These are phyloP conservation scores for Arxiozyma telluris DNA, from an alignment of 1,139 yeast species.

Conservation along the genomic window DNA sequence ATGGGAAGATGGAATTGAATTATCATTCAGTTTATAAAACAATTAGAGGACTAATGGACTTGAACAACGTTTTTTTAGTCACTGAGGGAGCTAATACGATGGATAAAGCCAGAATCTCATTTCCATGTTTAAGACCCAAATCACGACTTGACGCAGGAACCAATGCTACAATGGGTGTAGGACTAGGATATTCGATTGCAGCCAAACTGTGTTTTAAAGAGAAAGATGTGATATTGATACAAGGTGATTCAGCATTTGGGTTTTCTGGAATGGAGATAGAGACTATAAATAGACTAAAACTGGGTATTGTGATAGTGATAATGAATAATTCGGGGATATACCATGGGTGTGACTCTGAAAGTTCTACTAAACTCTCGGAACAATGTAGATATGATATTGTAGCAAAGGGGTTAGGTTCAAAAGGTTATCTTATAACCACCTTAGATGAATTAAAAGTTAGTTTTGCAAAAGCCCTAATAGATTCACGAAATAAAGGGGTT, in stretches of 20 bases:
- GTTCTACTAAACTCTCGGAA: slow-evolving; percentile 46
- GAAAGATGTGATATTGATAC: slow-evolving; percentile 45
- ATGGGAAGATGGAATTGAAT: slow-evolving; percentile 24
- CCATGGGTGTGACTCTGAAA: slow-evolving; percentile 40
- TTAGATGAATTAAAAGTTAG: slow-evolving; percentile 35
- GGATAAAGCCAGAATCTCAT: slow-evolving; percentile 56
- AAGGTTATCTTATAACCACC: slow-evolving; percentile 40
- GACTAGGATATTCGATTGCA: slow-evolving; percentile 56
- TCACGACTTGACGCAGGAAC: slow-evolving; percentile 60
- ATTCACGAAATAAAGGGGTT: slow-evolving; percentile 24
- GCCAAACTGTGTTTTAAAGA: slow-evolving; percentile 40
- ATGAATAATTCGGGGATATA: slow-evolving; percentile 65
- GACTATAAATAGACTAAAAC: slow-evolving; percentile 45
- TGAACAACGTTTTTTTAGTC: slow-evolving; percentile 36
- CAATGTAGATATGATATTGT: slow-evolving; percentile 47
- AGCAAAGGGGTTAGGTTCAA: slow-evolving; percentile 46
- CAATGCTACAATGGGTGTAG: slow-evolving; percentile 66
- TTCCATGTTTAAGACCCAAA: slow-evolving; percentile 44
- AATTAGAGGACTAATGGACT: slow-evolving; percentile 35
- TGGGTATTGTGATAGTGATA: slow-evolving; percentile 48
- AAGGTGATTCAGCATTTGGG: slow-evolving; percentile 68
- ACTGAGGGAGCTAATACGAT: slow-evolving; percentile 65
- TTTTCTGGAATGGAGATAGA: slow-evolving; percentile 59
- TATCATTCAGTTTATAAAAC: slow-evolving; percentile 47
- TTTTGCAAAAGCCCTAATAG: slow-evolving; percentile 35